phyloP scores from a whole-genome alignment of 768 basidiomycete genomes.

The Porpolomopsis calyptriformis region DNA sequence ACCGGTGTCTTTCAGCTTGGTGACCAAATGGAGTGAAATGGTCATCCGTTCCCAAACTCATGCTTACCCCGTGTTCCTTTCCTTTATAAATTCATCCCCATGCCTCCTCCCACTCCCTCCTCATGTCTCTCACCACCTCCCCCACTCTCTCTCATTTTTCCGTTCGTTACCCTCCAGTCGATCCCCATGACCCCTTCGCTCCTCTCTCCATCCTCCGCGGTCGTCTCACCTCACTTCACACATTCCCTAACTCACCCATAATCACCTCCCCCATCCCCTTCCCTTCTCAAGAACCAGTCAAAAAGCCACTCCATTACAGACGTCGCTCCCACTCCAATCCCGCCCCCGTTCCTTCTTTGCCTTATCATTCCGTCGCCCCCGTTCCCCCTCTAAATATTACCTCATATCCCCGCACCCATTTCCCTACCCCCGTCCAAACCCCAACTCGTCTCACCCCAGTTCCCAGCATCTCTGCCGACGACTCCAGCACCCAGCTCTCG shows the following conservation, averaged over 20 bases:
- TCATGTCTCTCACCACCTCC: no score
- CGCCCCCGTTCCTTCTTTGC: neutral
- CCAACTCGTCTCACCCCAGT: neutral
- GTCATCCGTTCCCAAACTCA: neutral
- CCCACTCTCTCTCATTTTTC: neutral
- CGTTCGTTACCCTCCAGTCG: constrained; percentile 46
- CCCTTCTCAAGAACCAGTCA: neutral
- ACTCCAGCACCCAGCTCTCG: neutral
- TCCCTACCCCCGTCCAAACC: constrained; percentile 10
- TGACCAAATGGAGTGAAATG: neutral
- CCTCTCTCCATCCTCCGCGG: constrained; percentile 56
- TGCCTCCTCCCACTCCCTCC: no score
- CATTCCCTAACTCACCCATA: no score
- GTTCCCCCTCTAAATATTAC: neutral
- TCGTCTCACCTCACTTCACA: constrained; percentile 18
- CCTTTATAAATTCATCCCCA: no score
- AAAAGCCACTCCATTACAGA: neutral
- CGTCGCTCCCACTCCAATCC: constrained; percentile 1
- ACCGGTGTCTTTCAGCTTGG: neutral
- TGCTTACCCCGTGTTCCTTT: no score
- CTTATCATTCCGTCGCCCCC: neutral
- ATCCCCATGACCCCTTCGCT: constrained; percentile 61
- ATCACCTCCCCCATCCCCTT: no score
- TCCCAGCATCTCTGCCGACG: neutral
- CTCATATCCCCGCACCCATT: neutral